These are phyloP conservation scores for Phytophthora fragariae DNA, from an alignment of 352 stramenopile species.

Conservation along the genomic window DNA sequence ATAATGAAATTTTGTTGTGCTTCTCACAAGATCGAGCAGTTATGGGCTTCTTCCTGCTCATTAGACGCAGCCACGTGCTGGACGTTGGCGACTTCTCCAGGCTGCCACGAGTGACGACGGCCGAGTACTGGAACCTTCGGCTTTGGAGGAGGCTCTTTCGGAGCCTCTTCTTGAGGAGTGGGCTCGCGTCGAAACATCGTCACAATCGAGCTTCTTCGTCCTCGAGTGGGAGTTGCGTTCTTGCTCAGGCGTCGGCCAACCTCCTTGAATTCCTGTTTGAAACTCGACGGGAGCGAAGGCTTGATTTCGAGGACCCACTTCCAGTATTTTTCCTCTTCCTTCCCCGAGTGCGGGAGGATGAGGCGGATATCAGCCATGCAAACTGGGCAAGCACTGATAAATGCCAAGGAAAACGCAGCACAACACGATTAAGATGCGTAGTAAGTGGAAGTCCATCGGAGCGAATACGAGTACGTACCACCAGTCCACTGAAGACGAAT, in stretches of 20 bases:
- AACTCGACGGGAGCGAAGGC: slow-evolving; percentile 51
- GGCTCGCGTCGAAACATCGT: slow-evolving; percentile 23
- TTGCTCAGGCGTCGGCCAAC: slow-evolving; percentile 22
- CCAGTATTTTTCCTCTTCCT: slow-evolving; percentile 74
- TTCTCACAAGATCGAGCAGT: slow-evolving; percentile 35
- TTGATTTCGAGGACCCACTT: slow-evolving; percentile 64
- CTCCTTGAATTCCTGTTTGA: slow-evolving; percentile 49
- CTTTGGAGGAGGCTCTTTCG: slow-evolving; percentile 12
- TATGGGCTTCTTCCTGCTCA: slow-evolving; percentile 31
- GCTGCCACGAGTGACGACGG: slow-evolving; percentile 35
- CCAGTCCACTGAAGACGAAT: slow-evolving; percentile 34
- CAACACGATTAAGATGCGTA: not conserved
- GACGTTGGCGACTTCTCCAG: slow-evolving; percentile 24
- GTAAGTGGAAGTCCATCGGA: not conserved
- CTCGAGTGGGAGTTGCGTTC: slow-evolving; percentile 1
- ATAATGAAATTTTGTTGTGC: slow-evolving; percentile 3
- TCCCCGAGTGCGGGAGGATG: slow-evolving; percentile 61
- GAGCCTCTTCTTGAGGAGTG: not conserved
- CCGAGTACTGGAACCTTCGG: slow-evolving; percentile 11
- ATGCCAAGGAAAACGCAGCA: slow-evolving; percentile 8
- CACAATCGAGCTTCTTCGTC: slow-evolving; percentile 21
- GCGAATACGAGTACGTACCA: slow-evolving; percentile 30
- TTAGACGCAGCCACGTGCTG: slow-evolving; percentile 31
- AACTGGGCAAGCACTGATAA: slow-evolving; percentile 60
- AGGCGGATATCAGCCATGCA: slow-evolving; percentile 68